Evolutionary conservation across 768 basidiomycete genomes (phyloP).

Genomic region (Boletus reticulatus): DNA sequence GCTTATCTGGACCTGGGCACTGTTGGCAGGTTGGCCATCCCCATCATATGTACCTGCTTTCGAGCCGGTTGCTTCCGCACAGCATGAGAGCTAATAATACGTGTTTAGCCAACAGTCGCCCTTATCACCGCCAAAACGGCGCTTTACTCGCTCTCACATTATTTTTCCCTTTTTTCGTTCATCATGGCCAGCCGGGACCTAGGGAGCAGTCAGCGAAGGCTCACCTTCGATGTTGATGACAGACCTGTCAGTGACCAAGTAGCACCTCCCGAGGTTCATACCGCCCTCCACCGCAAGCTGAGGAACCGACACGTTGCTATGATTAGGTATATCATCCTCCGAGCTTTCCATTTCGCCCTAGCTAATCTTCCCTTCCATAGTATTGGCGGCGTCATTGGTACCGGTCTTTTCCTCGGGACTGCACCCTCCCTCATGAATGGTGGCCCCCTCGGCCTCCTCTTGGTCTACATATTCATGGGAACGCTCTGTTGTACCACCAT

Average conservation of each 20-base stretch:
- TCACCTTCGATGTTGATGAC: neutral
- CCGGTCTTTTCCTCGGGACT: conserved; percentile 1
- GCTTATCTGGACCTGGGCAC: no score
- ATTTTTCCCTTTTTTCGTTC: neutral
- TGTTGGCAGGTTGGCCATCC: no score
- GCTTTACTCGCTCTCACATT: neutral
- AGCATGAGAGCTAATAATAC: no score
- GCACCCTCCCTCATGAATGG: neutral
- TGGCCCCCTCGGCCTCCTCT: conserved; percentile 1
- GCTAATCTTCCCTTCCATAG: neutral
- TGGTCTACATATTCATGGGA: neutral
- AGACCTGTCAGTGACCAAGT: neutral
- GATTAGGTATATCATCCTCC: neutral
- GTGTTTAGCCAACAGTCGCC: no score
- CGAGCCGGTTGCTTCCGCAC: no score
- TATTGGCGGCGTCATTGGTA: conserved; percentile 1
- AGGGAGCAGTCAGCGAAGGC: neutral
- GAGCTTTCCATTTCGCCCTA: neutral
- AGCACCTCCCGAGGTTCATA: neutral
- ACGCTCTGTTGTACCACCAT: conserved; percentile 1
- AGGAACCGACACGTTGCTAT: conserved; percentile 2
- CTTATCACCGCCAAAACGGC: no score
- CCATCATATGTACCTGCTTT: no score
- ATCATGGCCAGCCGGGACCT: neutral
- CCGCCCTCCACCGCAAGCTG: neutral